Evolutionary conservation across 106 monocot genomes (phyloP).

Genomic region (Dioscorea zingiberensis): DNA sequence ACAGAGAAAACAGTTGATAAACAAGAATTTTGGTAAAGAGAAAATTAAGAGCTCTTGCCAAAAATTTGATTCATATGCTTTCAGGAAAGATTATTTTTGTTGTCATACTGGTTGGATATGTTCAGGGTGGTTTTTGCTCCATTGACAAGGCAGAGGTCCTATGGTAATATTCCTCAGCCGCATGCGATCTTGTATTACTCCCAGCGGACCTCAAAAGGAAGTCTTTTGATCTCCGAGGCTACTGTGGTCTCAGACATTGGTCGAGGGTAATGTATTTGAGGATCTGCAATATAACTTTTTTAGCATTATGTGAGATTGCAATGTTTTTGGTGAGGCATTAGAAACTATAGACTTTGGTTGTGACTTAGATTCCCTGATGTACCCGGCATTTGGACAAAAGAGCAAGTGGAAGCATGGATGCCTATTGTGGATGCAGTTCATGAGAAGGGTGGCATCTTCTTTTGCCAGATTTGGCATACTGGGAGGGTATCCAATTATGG

Average conservation of each 20-base stretch:
- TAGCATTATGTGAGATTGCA: not conserved
- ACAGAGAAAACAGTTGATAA: too few species aligned
- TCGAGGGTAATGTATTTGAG: conserved; percentile 35
- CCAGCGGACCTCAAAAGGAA: conserved; percentile 46
- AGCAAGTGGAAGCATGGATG: conserved; percentile 68
- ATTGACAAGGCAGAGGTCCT: conserved; percentile 52
- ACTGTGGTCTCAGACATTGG: conserved; percentile 45
- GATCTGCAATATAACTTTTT: too few species aligned
- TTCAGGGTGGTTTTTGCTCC: conserved; percentile 36
- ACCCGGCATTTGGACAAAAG: conserved; percentile 56
- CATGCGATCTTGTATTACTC: conserved; percentile 59
- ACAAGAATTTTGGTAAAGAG: too few species aligned
- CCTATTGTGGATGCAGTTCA: conserved; percentile 55
- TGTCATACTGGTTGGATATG: not conserved
- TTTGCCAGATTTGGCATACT: conserved; percentile 58
- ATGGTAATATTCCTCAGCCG: conserved; percentile 46
- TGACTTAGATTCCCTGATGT: conserved; percentile 18
- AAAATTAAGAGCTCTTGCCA: too few species aligned
- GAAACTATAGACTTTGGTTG: too few species aligned
- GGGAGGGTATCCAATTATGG: conserved; percentile 43
- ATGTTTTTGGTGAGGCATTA: too few species aligned
- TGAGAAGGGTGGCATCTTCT: conserved; percentile 50
- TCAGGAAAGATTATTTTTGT: too few species aligned
- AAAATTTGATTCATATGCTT: too few species aligned
- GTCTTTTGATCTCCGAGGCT: conserved; percentile 36